Evolutionary conservation across 306 rosid genomes (phyloP).

Genomic region (Trifolium fragiferum): DNA sequence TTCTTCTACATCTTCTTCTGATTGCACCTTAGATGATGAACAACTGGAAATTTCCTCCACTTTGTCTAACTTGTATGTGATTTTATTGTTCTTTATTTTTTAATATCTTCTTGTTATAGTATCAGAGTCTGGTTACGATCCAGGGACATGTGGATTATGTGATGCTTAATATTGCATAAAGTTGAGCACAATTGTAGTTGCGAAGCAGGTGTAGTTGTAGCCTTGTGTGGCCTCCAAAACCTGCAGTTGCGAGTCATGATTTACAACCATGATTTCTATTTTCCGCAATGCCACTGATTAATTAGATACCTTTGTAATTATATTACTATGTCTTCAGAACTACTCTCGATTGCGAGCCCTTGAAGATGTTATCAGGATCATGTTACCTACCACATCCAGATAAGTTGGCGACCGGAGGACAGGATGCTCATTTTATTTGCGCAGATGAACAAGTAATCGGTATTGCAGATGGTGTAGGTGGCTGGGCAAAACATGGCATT

Average conservation of each 20-base stretch:
- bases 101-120: neutral
- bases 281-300: neutral
- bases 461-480: slow-evolving; percentile 96
- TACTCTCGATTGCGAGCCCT: slow-evolving; percentile 47
- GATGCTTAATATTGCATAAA: neutral
- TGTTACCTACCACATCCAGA: slow-evolving; percentile 94
- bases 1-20: slow-evolving; percentile 42
- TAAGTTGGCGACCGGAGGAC: slow-evolving; percentile 86
- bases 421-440: slow-evolving; percentile 93
- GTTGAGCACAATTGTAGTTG: neutral
- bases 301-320: slow-evolving; percentile 11
- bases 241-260: neutral
- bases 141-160: too few species aligned
- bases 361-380: slow-evolving; percentile 80
- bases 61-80: slow-evolving; percentile 61
- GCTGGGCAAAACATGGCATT: slow-evolving; percentile 94
- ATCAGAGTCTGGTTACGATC: too few species aligned
- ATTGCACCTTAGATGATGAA: slow-evolving; percentile 57
- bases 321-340: slow-evolving; percentile 45
- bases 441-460: slow-evolving; percentile 75
- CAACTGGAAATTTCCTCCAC: slow-evolving; percentile 47
- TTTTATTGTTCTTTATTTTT: slow-evolving; percentile 18
- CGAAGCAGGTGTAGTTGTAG: neutral
- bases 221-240: neutral
- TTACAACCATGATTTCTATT: neutral